Base-by-base conservation (phyloP, 768 basidiomycete species). In the Boletus sensibilis region DNA sequence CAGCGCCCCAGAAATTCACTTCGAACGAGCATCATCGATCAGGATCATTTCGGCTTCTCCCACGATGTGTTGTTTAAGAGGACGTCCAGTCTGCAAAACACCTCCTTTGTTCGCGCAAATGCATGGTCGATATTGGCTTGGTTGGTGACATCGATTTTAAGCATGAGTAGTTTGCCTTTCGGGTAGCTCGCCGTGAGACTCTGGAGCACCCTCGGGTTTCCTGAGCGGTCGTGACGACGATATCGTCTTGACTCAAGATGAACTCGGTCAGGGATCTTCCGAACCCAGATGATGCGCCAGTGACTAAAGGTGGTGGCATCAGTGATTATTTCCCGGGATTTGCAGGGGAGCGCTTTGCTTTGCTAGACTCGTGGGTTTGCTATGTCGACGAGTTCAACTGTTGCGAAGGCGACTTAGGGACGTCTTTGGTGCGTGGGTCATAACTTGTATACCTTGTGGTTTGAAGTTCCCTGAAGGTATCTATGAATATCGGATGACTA, bases 171-270 rank as follows among this genome's bases (percentile, higher is more conserved):
- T n/a, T 12, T 55, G 14, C 58, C 52, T 35, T 43, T 27, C 13
- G 62, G n/a, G 27, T 64, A 50, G 16, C 2, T 21, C 14, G 38
- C 23, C 1, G 47, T 39, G 33, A 60, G 55, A 0, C 58, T 38
- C 12, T 50, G 35, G 35, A 67, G 66, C 7, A 50, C 37, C 37
- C 20, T 62, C 70, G 2, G 78, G 77, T 35, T 65, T 74, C 43
- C 79, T 74, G 40, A 76, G 66, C 20, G 79, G 79, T 78, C 6
- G 80, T 78, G 44, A 78, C 70, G 38, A 62, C 77, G 14, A 63
- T 72, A 47, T 76, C 74, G 21, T 78, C 78, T 6, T 62, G 59
- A 12, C 45, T 52, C 40, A 80, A 68, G 40, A 68, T 66, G 18
- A 37, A 52, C 54, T 76, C 71, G 2, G 67, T 63, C 50, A 75